Conservation (phyloP, 768 basidiomycete genomes). For the Naematelia aurantialba region DNA sequence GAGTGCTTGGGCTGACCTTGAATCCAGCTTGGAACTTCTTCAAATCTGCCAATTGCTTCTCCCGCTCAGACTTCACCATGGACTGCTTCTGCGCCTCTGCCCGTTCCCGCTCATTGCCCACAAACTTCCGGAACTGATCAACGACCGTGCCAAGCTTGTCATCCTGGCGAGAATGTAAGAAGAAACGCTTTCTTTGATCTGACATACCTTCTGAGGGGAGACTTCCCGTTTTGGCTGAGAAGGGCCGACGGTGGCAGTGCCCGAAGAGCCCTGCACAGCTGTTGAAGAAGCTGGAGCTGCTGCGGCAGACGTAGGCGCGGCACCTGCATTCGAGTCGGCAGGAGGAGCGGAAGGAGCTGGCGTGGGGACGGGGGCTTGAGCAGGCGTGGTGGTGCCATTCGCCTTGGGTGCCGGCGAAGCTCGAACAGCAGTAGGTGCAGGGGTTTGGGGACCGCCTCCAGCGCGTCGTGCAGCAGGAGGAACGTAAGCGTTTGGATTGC, state of each 20-base stretch:
- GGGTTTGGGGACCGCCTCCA: conserved; percentile 9
- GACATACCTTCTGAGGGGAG: conserved; percentile 12
- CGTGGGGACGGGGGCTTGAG: conserved; percentile 10
- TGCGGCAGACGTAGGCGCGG: conserved; percentile 11
- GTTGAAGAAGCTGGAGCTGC: conserved; percentile 5
- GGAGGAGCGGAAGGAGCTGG: neutral
- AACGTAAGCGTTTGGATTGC: conserved; percentile 82
- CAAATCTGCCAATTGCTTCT: conserved; percentile 87
- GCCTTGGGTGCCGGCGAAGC: conserved; percentile 8
- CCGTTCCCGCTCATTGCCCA: conserved; percentile 83
- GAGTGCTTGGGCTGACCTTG: conserved; percentile 75
- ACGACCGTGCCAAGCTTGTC: conserved; percentile 30
- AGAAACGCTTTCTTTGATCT: neutral
- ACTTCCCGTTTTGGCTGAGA: neutral
- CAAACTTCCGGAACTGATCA: conserved; percentile 74
- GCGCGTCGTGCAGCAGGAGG: conserved; percentile 80
- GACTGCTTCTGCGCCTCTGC: conserved; percentile 86
- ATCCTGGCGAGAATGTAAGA: conserved; percentile 13
- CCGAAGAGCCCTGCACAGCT: conserved; percentile 1
- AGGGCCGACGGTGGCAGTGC: neutral
- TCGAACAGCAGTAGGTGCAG: conserved; percentile 4
- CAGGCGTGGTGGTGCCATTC: conserved; percentile 5
- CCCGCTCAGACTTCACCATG: conserved; percentile 85
- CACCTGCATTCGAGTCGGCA: conserved; percentile 7
- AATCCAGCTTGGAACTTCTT: conserved; percentile 89